Base-by-base conservation (phyloP, 139 green algal genomes). In the Desmodesmus armatus region DNA sequence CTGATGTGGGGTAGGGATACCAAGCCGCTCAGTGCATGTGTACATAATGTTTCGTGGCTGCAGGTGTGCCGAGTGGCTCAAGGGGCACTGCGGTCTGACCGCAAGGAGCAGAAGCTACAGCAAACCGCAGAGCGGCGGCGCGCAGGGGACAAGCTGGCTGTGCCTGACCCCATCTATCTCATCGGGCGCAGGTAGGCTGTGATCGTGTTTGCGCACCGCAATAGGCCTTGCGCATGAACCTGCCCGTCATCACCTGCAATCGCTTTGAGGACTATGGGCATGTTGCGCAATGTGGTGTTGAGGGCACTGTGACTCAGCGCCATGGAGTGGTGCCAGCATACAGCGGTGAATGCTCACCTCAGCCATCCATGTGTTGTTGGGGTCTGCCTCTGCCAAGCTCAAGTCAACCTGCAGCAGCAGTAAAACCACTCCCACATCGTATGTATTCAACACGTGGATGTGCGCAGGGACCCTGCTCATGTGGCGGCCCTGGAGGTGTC, bases 101-200 rank as follows among this genome's bases (percentile, higher is more conserved):
- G 71, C 55, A 70, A 69, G 29, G 71, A 76, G 69, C 71, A 77
- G 71, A 60, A 58, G 33, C 39, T 87, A 29, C 35, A 79, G 72
- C 29, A 76, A 17, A 60, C 82, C 19, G 82, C 41, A 15, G 51
- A 82, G 41, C 71, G 82, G 27, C 82, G 82, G 15, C 25, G 60
- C 4, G 31, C 35, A 23, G 82, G 82, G 21, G 72, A 87, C 21
- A 73, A 67, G 82, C 82, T 87, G 71, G 82, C 82, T 23, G 71
- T 87, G 51, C 82, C 82, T n/a, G 82, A 87, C 72, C 82, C 82
- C 2, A 41, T 87, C 21, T 71, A 87, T 43, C 71, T 87, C 23
- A 40, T 87, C 35, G 82, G 71, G 25, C 53, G 82, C 31, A 25
- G 63, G 78, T 84, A n/a, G n/a, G n/a, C n/a, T n/a, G n/a, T n/a